Evolutionary conservation across 176 grass and related monocot genomes (phyloP).

Genomic region (Saccharum officinarum): DNA sequence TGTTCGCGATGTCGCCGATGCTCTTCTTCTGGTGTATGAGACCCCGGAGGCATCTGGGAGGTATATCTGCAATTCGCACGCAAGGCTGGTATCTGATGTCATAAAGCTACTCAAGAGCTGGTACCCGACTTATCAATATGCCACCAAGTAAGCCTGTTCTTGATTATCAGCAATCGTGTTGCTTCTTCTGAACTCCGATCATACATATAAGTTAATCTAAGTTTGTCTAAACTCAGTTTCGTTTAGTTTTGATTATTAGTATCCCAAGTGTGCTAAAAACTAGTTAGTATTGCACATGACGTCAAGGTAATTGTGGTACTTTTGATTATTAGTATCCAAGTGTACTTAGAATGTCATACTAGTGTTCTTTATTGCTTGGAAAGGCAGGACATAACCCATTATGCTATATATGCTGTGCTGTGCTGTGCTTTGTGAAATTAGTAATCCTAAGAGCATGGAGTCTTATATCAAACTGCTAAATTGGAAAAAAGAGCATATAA

Average conservation of each 20-base stretch:
- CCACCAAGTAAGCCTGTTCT: constrained; percentile 43
- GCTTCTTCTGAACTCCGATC: background rate
- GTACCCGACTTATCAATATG: constrained; percentile 40
- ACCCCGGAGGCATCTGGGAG: constrained; percentile 33
- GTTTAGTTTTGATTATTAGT: too few species aligned
- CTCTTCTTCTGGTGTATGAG: constrained; percentile 71
- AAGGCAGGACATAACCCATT: background rate
- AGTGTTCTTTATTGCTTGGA: too few species aligned
- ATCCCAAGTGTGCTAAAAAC: too few species aligned
- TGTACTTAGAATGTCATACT: too few species aligned
- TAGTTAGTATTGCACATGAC: too few species aligned
- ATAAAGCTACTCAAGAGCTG: constrained; percentile 45
- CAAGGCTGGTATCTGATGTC: constrained; percentile 18
- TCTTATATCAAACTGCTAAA: background rate
- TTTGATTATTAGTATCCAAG: too few species aligned
- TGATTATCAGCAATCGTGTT: background rate
- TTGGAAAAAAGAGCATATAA: background rate
- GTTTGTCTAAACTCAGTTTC: background rate
- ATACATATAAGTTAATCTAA: background rate
- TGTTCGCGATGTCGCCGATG: constrained; percentile 61
- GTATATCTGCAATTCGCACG: too few species aligned
- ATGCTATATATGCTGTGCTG: too few species aligned
- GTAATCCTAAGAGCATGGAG: background rate
- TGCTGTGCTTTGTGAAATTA: background rate
- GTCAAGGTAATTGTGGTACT: too few species aligned